These are phyloP conservation scores for Porogramme epimiltina DNA, from an alignment of 1,284 basidiomycete genomes.

Conservation along the genomic window DNA sequence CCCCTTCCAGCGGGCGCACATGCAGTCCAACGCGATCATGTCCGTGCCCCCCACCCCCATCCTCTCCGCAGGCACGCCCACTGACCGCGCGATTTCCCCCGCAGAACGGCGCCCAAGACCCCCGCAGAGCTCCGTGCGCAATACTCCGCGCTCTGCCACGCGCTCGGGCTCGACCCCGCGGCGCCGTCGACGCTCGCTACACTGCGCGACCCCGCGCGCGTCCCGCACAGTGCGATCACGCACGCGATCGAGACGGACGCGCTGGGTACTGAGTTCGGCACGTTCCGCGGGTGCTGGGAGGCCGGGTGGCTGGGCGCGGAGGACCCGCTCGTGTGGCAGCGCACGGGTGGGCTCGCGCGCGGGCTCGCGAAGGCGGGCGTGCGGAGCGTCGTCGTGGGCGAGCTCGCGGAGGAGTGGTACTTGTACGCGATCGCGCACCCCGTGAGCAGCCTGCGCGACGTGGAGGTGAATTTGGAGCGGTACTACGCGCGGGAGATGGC, in stretches of 20 bases:
- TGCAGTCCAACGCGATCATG: constrained; percentile 78
- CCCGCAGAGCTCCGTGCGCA: constrained; percentile 58
- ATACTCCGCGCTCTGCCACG: constrained; percentile 59
- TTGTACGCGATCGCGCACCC: constrained; percentile 72
- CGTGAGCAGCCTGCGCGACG: constrained; percentile 46
- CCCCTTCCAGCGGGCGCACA: constrained; percentile 64
- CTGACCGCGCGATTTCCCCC: neutral
- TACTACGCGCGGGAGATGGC: constrained; percentile 59
- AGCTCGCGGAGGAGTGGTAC: constrained; percentile 77
- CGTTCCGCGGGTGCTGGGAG: constrained; percentile 70
- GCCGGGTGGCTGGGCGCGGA: constrained; percentile 52
- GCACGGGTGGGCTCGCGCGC: constrained; percentile 56
- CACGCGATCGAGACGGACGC: constrained; percentile 56
- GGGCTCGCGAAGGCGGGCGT: constrained; percentile 61
- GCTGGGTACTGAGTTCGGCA: constrained; percentile 53
- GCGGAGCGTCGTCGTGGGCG: constrained; percentile 62
- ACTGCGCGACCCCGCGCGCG: constrained; percentile 49
- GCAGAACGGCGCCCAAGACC: constrained; percentile 55
- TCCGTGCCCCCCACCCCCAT: constrained; percentile 33
- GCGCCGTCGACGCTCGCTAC: constrained; percentile 46
- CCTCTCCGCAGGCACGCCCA: neutral
- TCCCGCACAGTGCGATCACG: constrained; percentile 53
- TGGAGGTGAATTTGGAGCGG: constrained; percentile 58
- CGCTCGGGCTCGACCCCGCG: constrained; percentile 55
- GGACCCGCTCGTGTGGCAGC: constrained; percentile 70